Evolutionary conservation across 805 yeast genomes (phyloP), one percentile per base, ranked within the genome.

Genomic region (Spathaspora gorwiae): DNA sequence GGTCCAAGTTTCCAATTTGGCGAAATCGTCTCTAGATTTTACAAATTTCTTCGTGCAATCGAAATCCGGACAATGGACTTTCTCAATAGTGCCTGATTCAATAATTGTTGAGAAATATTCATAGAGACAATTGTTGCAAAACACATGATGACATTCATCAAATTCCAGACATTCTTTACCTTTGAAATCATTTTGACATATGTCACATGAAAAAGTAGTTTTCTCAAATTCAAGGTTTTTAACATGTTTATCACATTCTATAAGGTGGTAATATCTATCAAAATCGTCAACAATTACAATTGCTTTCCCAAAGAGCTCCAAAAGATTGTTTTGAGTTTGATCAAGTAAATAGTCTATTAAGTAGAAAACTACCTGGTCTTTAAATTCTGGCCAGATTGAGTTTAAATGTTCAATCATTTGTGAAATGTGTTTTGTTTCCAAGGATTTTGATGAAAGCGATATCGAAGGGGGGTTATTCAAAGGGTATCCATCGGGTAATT

Each of bases 51-150:
- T 65, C 3, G 77, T 72, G 45, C 80, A 76, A 34, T 68, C 71
- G 51, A 73, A 76, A 39, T 79, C 72, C 1, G 87, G 86, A 52
- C 87, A 82, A 55, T 80, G 81, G 1, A 82, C 63, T 39, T 65
- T 73, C 13, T 70, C 70, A 5, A 79, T 66, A 32, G 75, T 76
- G 3, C 83, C 86, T 5, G 70, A 56, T 7, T 54, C 54, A 10
- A 81, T 79, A 37, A 63, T 58, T 3, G 68, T 59, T 1, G 56
- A 49, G 41, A 72, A 74, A 48, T 74, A 80, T 6, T 68, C 72
- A 10, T 43, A 47, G 3, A 78, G 56, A 48, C 87, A 81, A 1
- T 47, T 39, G 37, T 57, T 60, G 52, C 86, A 81, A 46, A 79
- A 73, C 0, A 60, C 55, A 53, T 81, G 86, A 7, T 60, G 61